These are phyloP conservation scores for Leccinum obscurum DNA, from an alignment of 768 basidiomycete genomes.

Conservation along the genomic window DNA sequence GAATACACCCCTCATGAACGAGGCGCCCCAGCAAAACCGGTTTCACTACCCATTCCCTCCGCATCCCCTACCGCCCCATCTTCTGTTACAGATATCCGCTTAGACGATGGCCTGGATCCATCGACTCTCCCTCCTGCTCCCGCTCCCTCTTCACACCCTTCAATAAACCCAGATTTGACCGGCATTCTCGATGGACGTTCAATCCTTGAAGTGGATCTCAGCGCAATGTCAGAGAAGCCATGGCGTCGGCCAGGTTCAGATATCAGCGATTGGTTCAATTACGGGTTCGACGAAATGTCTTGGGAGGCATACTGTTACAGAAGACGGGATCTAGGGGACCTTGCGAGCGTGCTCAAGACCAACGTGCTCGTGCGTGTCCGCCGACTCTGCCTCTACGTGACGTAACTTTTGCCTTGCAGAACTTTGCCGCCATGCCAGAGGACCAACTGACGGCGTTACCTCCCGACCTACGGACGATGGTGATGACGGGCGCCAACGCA, in stretches of 20 bases:
- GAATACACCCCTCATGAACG: slow-evolving; percentile 79
- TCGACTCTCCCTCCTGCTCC: slow-evolving; percentile 61
- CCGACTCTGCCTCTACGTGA: background rate
- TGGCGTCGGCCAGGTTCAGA: slow-evolving; percentile 94
- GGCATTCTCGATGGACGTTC: slow-evolving; percentile 74
- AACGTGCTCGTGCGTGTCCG: slow-evolving; percentile 70
- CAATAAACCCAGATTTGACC: slow-evolving; percentile 64
- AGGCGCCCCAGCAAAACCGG: slow-evolving; percentile 42
- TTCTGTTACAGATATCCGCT: slow-evolving; percentile 16
- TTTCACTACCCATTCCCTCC: slow-evolving; percentile 18
- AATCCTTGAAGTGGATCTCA: slow-evolving; percentile 83
- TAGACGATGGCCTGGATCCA: slow-evolving; percentile 60
- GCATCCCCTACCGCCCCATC: slow-evolving; percentile 23
- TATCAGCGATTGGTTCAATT: slow-evolving; percentile 98
- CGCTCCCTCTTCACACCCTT: slow-evolving; percentile 80
- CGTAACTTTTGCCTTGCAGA: slow-evolving; percentile 42
- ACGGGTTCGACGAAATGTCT: slow-evolving; percentile 95
- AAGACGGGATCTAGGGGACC: slow-evolving; percentile 76
- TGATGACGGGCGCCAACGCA: slow-evolving; percentile 77
- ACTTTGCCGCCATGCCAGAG: slow-evolving; percentile 80
- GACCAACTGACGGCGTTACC: slow-evolving; percentile 77
- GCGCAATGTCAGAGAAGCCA: slow-evolving; percentile 73
- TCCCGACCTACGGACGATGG: slow-evolving; percentile 81
- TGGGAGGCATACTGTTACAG: slow-evolving; percentile 94
- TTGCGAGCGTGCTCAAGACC: slow-evolving; percentile 76